Evolutionary conservation across 371 early-diverging fungal genomes (phyloP).

Genomic region (Syncephalis fuscata): DNA sequence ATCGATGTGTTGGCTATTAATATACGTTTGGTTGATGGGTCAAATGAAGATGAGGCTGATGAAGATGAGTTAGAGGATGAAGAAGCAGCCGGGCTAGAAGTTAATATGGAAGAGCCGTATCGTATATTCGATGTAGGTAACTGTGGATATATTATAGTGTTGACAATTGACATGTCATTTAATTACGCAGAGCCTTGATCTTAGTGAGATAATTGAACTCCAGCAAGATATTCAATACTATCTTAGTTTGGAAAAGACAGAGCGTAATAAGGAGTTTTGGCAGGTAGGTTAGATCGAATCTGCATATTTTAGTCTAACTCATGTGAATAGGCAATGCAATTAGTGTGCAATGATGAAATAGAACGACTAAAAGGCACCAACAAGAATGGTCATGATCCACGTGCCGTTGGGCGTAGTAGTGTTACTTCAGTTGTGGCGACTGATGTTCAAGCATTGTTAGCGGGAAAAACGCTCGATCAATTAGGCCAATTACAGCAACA

Average conservation of each 20-base stretch:
- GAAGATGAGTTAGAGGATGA: slow-evolving; percentile 35
- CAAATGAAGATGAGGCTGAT: slow-evolving; percentile 27
- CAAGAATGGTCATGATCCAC: slow-evolving; percentile 8
- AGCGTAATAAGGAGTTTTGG: slow-evolving; percentile 67
- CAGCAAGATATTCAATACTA: slow-evolving; percentile 76
- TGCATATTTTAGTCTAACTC: slow-evolving; percentile 51
- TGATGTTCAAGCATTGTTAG: slow-evolving; percentile 52
- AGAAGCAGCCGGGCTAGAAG: slow-evolving; percentile 53
- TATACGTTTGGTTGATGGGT: slow-evolving; percentile 51
- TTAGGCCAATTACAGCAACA: slow-evolving; percentile 50
- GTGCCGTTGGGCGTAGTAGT: slow-evolving; percentile 6
- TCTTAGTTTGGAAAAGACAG: slow-evolving; percentile 59
- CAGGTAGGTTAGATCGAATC: slow-evolving; percentile 53
- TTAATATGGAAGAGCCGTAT: slow-evolving; percentile 79
- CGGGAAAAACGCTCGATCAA: slow-evolving; percentile 55
- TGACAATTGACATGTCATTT: too few relatives aligned
- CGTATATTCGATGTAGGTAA: slow-evolving; percentile 40
- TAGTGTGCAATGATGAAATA: slow-evolving; percentile 7
- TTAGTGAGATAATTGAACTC: slow-evolving; percentile 56
- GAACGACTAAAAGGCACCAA: background rate
- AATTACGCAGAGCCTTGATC: slow-evolving; percentile 24
- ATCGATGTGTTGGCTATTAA: slow-evolving; percentile 89
- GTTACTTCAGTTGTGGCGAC: slow-evolving; percentile 21
- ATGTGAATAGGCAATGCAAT: slow-evolving; percentile 9
- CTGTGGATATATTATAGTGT: too few relatives aligned